Evolutionary conservation across 371 early-diverging fungal genomes (phyloP).

Genomic region (Blyttiomyces sp.): DNA sequence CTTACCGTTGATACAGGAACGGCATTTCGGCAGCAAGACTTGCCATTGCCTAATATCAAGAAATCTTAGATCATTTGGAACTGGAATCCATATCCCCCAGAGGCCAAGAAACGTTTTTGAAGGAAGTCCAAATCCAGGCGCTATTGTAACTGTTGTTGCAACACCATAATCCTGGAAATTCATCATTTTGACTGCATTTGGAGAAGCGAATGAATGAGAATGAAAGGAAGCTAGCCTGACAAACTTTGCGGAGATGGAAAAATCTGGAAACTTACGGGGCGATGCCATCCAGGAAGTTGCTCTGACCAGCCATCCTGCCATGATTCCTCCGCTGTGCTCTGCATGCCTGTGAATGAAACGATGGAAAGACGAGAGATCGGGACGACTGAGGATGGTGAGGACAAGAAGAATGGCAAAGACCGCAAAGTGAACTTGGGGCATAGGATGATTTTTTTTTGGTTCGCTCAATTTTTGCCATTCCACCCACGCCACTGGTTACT

Average conservation of each 20-base stretch:
- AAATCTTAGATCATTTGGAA: too few relatives aligned
- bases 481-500: too few relatives aligned
- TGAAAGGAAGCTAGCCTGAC: not conserved
- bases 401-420: too few relatives aligned
- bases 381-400: too few relatives aligned
- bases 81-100: slow-evolving; percentile 10
- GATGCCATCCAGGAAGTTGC: not conserved
- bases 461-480: too few relatives aligned
- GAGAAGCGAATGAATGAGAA: not conserved
- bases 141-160: not conserved
- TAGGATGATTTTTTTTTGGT: too few relatives aligned
- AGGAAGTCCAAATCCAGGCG: not conserved
- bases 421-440: too few relatives aligned
- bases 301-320: not conserved
- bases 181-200: slow-evolving; percentile 3
- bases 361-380: slow-evolving; percentile 2
- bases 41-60: not conserved
- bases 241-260: not conserved
- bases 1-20: slow-evolving; percentile 2
- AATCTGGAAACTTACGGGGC: slow-evolving; percentile 3
- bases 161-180: slow-evolving; percentile 4
- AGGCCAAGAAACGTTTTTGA: not conserved
- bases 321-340: not conserved
- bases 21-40: not conserved
- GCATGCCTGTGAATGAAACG: not conserved